These are phyloP conservation scores for Verticillium nubilum DNA, from an alignment of 2,329 filamentous ascomycete genomes.

Conservation along the genomic window DNA sequence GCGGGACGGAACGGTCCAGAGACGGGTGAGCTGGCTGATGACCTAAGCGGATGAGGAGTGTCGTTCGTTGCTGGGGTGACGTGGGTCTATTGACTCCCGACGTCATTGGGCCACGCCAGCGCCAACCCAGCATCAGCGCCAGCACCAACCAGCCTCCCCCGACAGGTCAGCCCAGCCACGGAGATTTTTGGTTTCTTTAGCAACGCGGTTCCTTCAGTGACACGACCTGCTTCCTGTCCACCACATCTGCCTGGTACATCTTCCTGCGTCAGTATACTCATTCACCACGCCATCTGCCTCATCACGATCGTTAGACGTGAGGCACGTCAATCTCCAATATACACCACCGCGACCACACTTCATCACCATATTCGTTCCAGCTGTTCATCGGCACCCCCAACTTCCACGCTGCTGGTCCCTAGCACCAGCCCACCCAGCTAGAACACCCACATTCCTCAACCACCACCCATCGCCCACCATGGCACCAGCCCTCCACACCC, in stretches of 20 bases:
- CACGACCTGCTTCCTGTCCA: not conserved
- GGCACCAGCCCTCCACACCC: slow-evolving; percentile 30
- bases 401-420: not conserved
- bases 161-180: slow-evolving; percentile 14
- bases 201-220: slow-evolving; percentile 9
- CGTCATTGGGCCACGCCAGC: slow-evolving; percentile 19
- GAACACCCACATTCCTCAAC: not conserved
- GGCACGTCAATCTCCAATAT: not conserved
- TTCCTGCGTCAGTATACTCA: slow-evolving; percentile 4
- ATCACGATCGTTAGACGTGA: not conserved
- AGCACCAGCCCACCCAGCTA: not conserved
- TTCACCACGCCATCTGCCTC: slow-evolving; percentile 1
- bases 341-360: not conserved
- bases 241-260: not conserved
- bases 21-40: too few relatives aligned
- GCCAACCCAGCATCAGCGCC: not conserved
- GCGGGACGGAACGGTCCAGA: not conserved
- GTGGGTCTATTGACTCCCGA: slow-evolving; percentile 23
- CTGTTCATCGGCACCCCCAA: not conserved
- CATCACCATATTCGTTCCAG: not conserved
- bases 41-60: too few relatives aligned
- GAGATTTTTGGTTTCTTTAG: slow-evolving; percentile 18
- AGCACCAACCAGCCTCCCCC: slow-evolving; percentile 12
- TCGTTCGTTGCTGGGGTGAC: slow-evolving; percentile 17
- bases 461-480: slow-evolving; percentile 13